phyloP scores from a whole-genome alignment of 345 rosid genomes.

The Jatropha curcas region DNA sequence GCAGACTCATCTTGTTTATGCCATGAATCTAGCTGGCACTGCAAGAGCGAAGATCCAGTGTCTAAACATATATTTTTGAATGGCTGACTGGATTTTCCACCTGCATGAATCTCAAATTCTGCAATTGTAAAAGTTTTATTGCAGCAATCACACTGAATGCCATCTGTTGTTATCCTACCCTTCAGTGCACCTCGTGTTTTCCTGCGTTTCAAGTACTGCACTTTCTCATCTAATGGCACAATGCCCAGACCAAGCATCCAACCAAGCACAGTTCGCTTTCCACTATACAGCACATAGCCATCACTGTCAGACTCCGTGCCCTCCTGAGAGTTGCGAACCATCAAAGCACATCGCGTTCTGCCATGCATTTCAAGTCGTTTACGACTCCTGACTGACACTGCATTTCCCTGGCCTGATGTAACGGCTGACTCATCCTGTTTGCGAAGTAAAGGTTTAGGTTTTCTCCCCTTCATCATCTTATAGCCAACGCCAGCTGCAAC shows the following conservation, averaged over 20 bases:
- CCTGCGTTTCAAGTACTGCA: constrained; percentile 48
- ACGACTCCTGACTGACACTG: constrained; percentile 34
- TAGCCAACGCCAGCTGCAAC: constrained; percentile 26
- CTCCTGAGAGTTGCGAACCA: constrained; percentile 64
- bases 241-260: constrained; percentile 85
- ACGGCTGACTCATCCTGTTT: constrained; percentile 24
- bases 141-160: constrained; percentile 82
- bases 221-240: constrained; percentile 56
- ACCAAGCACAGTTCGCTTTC: constrained; percentile 69
- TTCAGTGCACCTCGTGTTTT: constrained; percentile 40
- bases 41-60: constrained; percentile 64
- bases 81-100: constrained; percentile 48
- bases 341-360: constrained; percentile 58
- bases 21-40: constrained; percentile 72
- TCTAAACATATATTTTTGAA: constrained; percentile 62
- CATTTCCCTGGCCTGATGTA: constrained; percentile 21
- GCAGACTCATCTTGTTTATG: constrained; percentile 59
- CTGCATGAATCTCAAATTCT: constrained; percentile 71
- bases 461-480: constrained; percentile 31
- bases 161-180: constrained; percentile 61
- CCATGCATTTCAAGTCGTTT: constrained; percentile 52
- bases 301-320: constrained; percentile 43
- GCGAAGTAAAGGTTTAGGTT: constrained; percentile 22
- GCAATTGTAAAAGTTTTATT: constrained; percentile 43
- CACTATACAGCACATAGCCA: constrained; percentile 66